Base-by-base conservation (phyloP, 1,284 basidiomycete genomes). In the Gomphus sp. region DNA sequence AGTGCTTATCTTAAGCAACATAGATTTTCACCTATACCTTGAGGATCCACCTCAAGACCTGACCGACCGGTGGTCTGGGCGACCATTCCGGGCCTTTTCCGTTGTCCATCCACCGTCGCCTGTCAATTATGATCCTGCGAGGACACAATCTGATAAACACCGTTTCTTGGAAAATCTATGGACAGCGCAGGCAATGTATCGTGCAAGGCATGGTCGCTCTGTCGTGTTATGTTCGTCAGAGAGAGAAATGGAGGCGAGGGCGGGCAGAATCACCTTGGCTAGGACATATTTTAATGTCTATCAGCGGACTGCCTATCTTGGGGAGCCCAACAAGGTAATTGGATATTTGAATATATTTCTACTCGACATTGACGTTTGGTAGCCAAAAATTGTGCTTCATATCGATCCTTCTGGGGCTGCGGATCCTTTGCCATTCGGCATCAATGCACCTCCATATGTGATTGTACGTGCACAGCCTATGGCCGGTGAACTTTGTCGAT, bases 371-470 rank as follows among this genome's bases (percentile, higher is more conserved):
- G 36, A 45, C 55, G 39, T 55, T 48, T 57, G 62, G 8, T 65
- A 94, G 91, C 89, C 86, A n/a, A 94, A 93, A 73, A 80, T 92
- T 18, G 84, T 91, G 8, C 77, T 95, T 47, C 90, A 93, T 63
- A 82, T 95, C 58, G 90, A 93, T 68, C 80, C 84, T 18, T 68
- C 80, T 12, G 88, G 88, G 0, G 74, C 80, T 16, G 87, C 89
- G 14, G 89, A 91, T 66, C 81, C 84, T 1, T 76, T 93, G 59
- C 85, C 87, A 1, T 85, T 91, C 62, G 87, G 85, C 5, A 75
- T 86, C 34, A 77, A 74, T 10, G 77, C 74, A 16, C 79, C 87
- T 12, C 91, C 91, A 0, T 84, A 85, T 62, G 85, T 90, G 16
- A 74, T 89, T 33, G 82, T 91, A 54, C 77, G 85, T 54, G 74